Percentiles rank a stretch among this genome's conserved stretches.
phyloP scores from a whole-genome alignment of 306 rosid genomes.

The Ceratonia siliqua region DNA sequence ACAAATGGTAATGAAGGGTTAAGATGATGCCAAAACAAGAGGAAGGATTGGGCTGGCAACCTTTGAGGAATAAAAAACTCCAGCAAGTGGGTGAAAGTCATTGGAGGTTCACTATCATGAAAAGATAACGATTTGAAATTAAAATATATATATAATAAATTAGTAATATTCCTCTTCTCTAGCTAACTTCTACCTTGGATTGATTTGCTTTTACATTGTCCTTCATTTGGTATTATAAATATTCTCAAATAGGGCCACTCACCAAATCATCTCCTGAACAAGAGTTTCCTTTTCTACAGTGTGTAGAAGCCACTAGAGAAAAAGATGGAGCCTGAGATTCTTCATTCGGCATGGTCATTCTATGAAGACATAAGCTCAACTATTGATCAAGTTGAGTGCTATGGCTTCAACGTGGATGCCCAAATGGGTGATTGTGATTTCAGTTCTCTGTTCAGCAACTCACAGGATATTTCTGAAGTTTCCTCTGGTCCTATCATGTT shows the following conservation, averaged over 20 bases:
- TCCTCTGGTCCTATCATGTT: conserved; percentile 32
- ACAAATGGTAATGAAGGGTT: neutral
- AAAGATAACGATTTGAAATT: conserved; percentile 20
- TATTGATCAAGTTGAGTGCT: conserved; percentile 39
- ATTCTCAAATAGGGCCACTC: neutral
- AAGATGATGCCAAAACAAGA: conserved; percentile 44
- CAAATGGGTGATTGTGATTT: conserved; percentile 38
- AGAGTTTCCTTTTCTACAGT: conserved; percentile 13
- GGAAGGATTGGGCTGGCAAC: conserved; percentile 33
- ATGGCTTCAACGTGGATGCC: conserved; percentile 34
- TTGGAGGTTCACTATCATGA: conserved; percentile 22
- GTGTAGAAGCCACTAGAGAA: neutral
- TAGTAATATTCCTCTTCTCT: neutral
- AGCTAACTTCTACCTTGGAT: neutral
- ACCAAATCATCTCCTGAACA: neutral
- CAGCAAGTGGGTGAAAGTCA: conserved; percentile 38
- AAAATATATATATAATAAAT: neutral
- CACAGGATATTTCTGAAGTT: conserved; percentile 30
- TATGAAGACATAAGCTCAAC: conserved; percentile 33
- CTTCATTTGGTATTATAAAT: conserved; percentile 27
- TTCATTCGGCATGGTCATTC: conserved; percentile 42
- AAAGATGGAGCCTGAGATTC: conserved; percentile 45
- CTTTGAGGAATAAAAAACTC: conserved; percentile 12
- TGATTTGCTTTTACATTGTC: conserved; percentile 24
- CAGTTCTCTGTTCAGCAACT: conserved; percentile 23